phyloP scores from a whole-genome alignment of 2,329 filamentous ascomycete genomes.

The Curvularia verruculosa region DNA sequence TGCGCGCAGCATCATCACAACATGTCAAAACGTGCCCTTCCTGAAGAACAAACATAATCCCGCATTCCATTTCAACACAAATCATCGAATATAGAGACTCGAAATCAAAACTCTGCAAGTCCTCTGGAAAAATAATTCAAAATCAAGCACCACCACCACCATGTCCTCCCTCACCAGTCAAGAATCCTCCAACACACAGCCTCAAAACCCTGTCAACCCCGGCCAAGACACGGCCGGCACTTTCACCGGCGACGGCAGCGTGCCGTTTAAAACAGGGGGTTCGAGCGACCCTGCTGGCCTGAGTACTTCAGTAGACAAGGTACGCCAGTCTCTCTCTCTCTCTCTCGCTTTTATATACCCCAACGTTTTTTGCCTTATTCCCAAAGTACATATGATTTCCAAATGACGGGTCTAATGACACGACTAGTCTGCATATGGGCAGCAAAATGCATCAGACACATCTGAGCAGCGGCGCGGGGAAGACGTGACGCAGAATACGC shows the following conservation, averaged over 20 bases:
- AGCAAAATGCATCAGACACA: constrained; percentile 17
- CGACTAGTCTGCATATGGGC: constrained; percentile 2
- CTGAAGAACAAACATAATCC: background rate
- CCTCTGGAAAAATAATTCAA: too few relatives aligned
- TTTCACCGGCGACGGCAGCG: constrained; percentile 13
- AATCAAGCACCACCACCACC: too few relatives aligned
- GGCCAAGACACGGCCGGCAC: constrained; percentile 6
- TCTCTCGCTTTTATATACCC: too few relatives aligned
- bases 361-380: background rate
- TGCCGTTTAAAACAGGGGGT: constrained; percentile 11
- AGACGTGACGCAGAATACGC: constrained; percentile 12
- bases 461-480: constrained; percentile 18
- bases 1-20: background rate
- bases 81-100: too few relatives aligned
- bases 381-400: background rate
- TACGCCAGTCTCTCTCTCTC: background rate
- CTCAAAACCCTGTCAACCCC: constrained; percentile 18
- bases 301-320: constrained; percentile 15
- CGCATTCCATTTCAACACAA: too few relatives aligned
- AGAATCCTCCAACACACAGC: constrained; percentile 22
- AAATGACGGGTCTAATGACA: background rate
- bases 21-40: background rate
- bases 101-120: too few relatives aligned
- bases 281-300: constrained; percentile 6
- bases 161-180: constrained; percentile 23